Evolutionary conservation across 495 filamentous ascomycete genomes (phyloP).

Genomic region (Penicillium lividum): DNA sequence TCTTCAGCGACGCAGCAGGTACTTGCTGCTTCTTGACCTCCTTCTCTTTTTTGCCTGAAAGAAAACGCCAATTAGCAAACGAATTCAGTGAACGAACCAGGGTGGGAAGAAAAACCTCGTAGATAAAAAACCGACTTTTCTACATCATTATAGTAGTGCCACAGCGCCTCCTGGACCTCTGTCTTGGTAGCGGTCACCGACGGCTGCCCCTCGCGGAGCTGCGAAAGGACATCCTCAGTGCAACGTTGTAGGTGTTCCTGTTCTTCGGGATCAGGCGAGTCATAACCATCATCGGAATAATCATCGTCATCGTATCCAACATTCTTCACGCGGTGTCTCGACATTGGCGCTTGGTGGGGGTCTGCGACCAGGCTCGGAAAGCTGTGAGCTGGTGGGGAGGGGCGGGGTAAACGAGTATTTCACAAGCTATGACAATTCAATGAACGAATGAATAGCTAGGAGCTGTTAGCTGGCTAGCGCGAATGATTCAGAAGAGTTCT

Average conservation of each 20-base stretch:
- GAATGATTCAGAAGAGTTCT: neutral
- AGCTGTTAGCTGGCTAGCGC: neutral
- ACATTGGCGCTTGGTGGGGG: conserved; percentile 34
- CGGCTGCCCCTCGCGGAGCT: conserved; percentile 42
- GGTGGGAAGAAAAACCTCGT: conserved; percentile 46
- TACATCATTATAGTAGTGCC: conserved; percentile 95
- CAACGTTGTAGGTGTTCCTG: conserved; percentile 43
- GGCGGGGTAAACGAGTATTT: conserved; percentile 1
- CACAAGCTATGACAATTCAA: neutral
- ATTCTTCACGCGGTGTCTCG: conserved; percentile 49
- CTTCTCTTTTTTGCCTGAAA: conserved; percentile 45
- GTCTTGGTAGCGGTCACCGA: conserved; percentile 44
- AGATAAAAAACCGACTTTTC: conserved; percentile 81
- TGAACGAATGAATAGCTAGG: neutral
- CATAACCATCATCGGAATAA: conserved; percentile 42
- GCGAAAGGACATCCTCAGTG: conserved; percentile 38
- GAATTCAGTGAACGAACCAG: neutral
- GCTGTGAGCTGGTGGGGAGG: conserved; percentile 8
- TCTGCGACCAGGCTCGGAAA: conserved; percentile 1
- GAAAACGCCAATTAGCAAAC: neutral
- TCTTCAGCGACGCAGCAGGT: conserved; percentile 38
- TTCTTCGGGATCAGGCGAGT: conserved; percentile 46
- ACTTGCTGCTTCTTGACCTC: conserved; percentile 41
- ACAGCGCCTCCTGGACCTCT: conserved; percentile 85
- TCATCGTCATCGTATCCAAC: conserved; percentile 50